These are phyloP conservation scores for Globisporangium middletonii DNA, from an alignment of 352 stramenopile species.

Conservation along the genomic window DNA sequence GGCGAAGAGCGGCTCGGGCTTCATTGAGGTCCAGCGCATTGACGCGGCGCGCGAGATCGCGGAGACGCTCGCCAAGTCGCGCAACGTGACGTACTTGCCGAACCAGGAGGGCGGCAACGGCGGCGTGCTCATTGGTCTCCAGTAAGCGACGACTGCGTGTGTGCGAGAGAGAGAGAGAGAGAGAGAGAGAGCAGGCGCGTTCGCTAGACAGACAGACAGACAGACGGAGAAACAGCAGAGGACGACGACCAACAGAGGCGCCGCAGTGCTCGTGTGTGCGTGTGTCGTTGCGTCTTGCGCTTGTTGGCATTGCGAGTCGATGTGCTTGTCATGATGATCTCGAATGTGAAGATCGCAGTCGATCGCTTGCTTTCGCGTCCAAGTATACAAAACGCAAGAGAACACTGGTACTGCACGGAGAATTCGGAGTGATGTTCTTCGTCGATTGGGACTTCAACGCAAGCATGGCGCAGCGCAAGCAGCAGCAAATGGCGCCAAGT, in stretches of 20 bases:
- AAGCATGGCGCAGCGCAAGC: not conserved
- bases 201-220: not conserved
- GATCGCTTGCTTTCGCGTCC: too few relatives aligned
- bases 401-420: not conserved
- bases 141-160: conserved; percentile 29
- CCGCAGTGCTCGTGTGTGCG: not conserved
- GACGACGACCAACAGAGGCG: not conserved
- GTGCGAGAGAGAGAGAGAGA: not conserved
- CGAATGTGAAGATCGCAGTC: too few relatives aligned
- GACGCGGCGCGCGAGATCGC: conserved; percentile 99
- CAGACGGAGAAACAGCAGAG: not conserved
- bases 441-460: not conserved
- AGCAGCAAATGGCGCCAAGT: not conserved
- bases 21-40: conserved; percentile 99
- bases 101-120: conserved; percentile 82
- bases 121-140: conserved; percentile 79
- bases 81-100: conserved; percentile 99
- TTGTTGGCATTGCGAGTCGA: too few relatives aligned
- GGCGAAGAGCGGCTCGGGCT: conserved; percentile 94
- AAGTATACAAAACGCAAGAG: not conserved
- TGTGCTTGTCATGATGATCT: too few relatives aligned
- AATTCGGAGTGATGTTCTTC: not conserved
- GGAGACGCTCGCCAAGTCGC: conserved; percentile 93
- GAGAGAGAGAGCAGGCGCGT: not conserved
- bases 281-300: too few relatives aligned